Percentiles rank a stretch among this genome's conserved stretches.
Conservation (phyloP, 2,329 filamentous ascomycete genomes). For the Botrytis tulipae region DNA sequence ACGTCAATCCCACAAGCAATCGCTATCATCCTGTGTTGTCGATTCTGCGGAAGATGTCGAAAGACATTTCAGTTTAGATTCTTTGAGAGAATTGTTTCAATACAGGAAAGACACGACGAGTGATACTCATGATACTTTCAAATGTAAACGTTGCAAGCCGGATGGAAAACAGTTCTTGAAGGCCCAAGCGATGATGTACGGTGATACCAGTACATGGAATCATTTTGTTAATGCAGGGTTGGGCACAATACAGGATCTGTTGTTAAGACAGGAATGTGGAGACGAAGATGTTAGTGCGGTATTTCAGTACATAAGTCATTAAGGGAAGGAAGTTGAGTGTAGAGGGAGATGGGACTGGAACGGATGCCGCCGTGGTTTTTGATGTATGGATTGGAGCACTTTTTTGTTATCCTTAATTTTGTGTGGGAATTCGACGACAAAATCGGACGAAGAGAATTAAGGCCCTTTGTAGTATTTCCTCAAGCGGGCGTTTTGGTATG, state of each 20-base stretch:
- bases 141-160: constrained; percentile 90
- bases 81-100: constrained; percentile 88
- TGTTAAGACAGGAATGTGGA: constrained; percentile 80
- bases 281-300: constrained; percentile 85
- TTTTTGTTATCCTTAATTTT: neutral
- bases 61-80: constrained; percentile 90
- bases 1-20: constrained; percentile 96
- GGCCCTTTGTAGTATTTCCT: neutral
- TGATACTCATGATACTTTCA: constrained; percentile 98
- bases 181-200: constrained; percentile 91
- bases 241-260: constrained; percentile 81
- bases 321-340: neutral
- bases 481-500: constrained; percentile 6
- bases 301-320: constrained; percentile 98
- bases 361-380: neutral
- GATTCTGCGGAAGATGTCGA: constrained; percentile 97
- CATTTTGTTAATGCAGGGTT: constrained; percentile 85
- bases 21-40: constrained; percentile 91
- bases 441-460: neutral
- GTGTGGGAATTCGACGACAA: neutral
- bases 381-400: neutral
- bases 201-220: constrained; percentile 99
- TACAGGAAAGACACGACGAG: constrained; percentile 81
- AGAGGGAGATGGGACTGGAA: neutral
- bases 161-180: constrained; percentile 87